A percentile compares a stretch with the other conserved stretches of the same genome.
phyloP scores from a whole-genome alignment of 2,329 filamentous ascomycete species.

The Lecanosticta acicola region DNA sequence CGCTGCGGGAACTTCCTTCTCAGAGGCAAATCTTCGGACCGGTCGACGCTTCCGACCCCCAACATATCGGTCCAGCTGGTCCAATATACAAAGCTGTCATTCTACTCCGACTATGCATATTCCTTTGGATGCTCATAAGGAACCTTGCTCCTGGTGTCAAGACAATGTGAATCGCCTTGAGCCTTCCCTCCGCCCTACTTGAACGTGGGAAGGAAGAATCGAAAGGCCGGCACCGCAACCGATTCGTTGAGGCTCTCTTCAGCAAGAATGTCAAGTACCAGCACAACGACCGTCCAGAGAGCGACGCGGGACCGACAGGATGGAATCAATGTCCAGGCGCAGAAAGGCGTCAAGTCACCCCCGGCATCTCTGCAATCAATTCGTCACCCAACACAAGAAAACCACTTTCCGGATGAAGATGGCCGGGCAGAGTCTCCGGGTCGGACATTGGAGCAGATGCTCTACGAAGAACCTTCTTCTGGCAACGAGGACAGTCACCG shows the following conservation, averaged over 20 bases:
- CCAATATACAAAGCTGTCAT: too few species aligned
- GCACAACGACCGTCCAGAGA: neutral
- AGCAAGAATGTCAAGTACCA: neutral
- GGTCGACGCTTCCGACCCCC: neutral
- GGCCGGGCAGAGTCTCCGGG: neutral
- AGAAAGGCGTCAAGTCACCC: conserved; percentile 6
- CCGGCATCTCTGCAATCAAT: neutral
- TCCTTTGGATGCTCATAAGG: too few species aligned
- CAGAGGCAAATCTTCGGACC: neutral
- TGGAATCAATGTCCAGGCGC: neutral
- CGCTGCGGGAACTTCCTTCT: neutral
- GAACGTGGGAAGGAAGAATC: too few species aligned
- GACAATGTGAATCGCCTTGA: too few species aligned
- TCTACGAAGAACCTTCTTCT: conserved; percentile 1
- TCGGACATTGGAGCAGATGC: conserved; percentile 8
- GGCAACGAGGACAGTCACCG: neutral
- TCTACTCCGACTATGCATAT: too few species aligned
- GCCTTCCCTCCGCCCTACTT: too few species aligned
- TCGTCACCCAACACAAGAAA: neutral
- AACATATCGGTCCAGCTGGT: too few species aligned
- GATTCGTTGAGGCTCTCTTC: too few species aligned
- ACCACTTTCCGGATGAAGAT: neutral
- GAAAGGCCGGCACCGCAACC: too few species aligned
- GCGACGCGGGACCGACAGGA: neutral
- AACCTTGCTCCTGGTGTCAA: too few species aligned